phyloP scores from a whole-genome alignment of 2,329 filamentous ascomycete genomes.

The Ceratocystiopsis minuta region DNA sequence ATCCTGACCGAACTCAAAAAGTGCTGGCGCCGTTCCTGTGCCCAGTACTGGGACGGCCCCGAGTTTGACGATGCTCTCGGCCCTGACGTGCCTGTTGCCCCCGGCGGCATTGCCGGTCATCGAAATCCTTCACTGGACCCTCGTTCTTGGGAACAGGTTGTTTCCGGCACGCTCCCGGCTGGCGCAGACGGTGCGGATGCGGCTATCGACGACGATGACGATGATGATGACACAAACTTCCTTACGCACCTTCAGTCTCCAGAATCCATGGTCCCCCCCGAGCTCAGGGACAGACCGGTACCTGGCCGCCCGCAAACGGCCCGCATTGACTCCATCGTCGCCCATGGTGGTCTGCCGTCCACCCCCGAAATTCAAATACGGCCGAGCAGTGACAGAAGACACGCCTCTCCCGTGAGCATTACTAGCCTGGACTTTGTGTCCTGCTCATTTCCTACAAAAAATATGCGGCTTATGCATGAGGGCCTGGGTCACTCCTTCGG shows the following conservation, averaged over 20 bases:
- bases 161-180: constrained; percentile 13
- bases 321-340: constrained; percentile 28
- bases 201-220: constrained; percentile 21
- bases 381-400: constrained; percentile 15
- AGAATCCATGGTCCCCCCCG: constrained; percentile 3
- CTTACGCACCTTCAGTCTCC: constrained; percentile 5
- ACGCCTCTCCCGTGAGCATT: constrained; percentile 37
- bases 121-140: constrained; percentile 37
- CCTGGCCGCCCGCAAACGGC: constrained; percentile 23
- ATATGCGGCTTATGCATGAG: constrained; percentile 21
- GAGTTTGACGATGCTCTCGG: constrained; percentile 44
- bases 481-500: constrained; percentile 25
- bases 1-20: constrained; percentile 90
- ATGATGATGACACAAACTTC: constrained; percentile 20
- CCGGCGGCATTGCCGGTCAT: constrained; percentile 54
- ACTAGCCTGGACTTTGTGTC: constrained; percentile 43
- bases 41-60: constrained; percentile 68
- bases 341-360: constrained; percentile 26
- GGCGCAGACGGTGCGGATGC: not conserved
- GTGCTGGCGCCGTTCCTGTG: constrained; percentile 86
- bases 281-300: constrained; percentile 9
- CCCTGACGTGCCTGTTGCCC: constrained; percentile 49
- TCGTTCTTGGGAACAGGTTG: constrained; percentile 32
- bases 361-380: constrained; percentile 24
- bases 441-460: constrained; percentile 43